These are phyloP conservation scores for Symmetrospora coprosmae DNA, from an alignment of 768 basidiomycete species.

Conservation along the genomic window DNA sequence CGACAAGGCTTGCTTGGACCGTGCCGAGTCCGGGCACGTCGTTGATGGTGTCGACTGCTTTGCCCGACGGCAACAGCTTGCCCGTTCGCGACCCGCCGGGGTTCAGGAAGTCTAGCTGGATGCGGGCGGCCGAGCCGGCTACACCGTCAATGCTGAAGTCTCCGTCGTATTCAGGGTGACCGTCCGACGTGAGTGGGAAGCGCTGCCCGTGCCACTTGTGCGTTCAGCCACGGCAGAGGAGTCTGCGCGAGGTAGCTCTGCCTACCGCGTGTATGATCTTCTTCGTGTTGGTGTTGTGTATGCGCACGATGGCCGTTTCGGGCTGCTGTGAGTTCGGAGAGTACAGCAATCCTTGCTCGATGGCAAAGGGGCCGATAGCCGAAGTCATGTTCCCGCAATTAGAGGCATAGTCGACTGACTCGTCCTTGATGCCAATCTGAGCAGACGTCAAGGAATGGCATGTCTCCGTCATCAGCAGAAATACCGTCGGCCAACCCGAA, in stretches of 20 bases:
- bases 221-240: no score
- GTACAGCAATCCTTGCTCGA: conserved; percentile 50
- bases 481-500: no score
- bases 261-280: conserved; percentile 59
- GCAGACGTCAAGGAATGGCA: not conserved
- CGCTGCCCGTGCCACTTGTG: no score
- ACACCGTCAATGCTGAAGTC: conserved; percentile 56
- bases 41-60: conserved; percentile 43
- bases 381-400: conserved; percentile 48
- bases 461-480: not conserved
- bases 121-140: conserved; percentile 51
- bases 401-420: conserved; percentile 51
- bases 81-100: conserved; percentile 60
- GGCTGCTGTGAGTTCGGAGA: conserved; percentile 22
- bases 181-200: conserved; percentile 33
- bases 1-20: conserved; percentile 46
- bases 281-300: conserved; percentile 59
- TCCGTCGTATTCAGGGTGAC: conserved; percentile 39
- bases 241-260: no score
- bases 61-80: conserved; percentile 52
- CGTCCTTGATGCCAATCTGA: conserved; percentile 45
- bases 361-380: conserved; percentile 58
- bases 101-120: conserved; percentile 51
- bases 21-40: conserved; percentile 26
- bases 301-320: conserved; percentile 42